Evolutionary conservation across 73 alveolate species (phyloP).

Genomic region (Paramecium bursaria): DNA sequence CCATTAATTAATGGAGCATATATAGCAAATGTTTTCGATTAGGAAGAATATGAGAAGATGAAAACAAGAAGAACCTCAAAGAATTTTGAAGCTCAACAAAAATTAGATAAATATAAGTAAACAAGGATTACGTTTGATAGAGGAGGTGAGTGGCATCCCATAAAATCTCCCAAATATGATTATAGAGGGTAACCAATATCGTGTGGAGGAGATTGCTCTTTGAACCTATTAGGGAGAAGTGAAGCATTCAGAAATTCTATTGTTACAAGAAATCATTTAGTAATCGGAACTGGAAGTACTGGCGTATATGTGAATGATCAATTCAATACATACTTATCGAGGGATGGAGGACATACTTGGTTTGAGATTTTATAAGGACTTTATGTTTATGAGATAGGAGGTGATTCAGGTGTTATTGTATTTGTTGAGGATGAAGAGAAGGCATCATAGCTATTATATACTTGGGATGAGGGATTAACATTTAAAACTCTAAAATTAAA

Average conservation of each 20-base stretch:
- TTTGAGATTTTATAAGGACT: constrained; percentile 82
- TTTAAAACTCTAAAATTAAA: constrained; percentile 58
- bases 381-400: constrained; percentile 85
- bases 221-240: constrained; percentile 82
- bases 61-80: constrained; percentile 38
- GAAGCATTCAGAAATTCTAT: constrained; percentile 80
- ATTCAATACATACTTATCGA: constrained; percentile 77
- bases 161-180: constrained; percentile 79
- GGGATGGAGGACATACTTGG: constrained; percentile 93
- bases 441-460: constrained; percentile 58
- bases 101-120: constrained; percentile 58
- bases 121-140: constrained; percentile 83
- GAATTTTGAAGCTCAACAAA: constrained; percentile 39
- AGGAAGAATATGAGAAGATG: constrained; percentile 46
- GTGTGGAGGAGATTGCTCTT: constrained; percentile 82
- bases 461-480: constrained; percentile 86
- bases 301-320: constrained; percentile 77
- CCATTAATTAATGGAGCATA: constrained; percentile 71
- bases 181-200: constrained; percentile 70
- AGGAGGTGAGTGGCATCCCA: constrained; percentile 89
- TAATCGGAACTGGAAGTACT: constrained; percentile 85
- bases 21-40: constrained; percentile 67
- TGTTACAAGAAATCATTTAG: constrained; percentile 76
- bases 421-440: constrained; percentile 84
- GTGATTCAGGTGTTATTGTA: constrained; percentile 88